These are phyloP conservation scores for Umbelopsis ramanniana DNA, from an alignment of 192 early-diverging fungal genomes.

Conservation along the genomic window DNA sequence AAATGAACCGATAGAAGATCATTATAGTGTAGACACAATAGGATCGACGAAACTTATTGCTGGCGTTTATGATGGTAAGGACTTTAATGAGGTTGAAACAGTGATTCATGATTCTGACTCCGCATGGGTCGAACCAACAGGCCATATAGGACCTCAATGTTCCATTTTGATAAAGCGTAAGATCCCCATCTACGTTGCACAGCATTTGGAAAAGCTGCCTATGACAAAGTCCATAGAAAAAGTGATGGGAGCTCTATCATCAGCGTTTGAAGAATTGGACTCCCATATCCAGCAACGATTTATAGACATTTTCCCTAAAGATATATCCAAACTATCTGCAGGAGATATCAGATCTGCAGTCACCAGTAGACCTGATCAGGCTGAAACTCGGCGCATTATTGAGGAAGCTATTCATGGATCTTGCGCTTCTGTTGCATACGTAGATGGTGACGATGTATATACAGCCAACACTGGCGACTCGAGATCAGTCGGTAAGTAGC, in stretches of 20 bases:
- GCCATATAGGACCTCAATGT: conserved; percentile 55
- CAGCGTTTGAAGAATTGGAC: conserved; percentile 53
- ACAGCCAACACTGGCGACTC: conserved; percentile 60
- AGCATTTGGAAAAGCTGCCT: conserved; percentile 41
- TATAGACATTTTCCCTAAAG: conserved; percentile 43
- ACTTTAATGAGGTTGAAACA: background rate
- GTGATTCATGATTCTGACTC: background rate
- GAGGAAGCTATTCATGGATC: conserved; percentile 52
- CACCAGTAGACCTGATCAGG: conserved; percentile 28
- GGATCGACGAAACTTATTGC: conserved; percentile 47
- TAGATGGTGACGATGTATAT: conserved; percentile 54
- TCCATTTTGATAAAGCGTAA: conserved; percentile 49
- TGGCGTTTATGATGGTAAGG: conserved; percentile 58
- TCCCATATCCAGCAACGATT: conserved; percentile 46
- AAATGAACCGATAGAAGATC: conserved; percentile 59
- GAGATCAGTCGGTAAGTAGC: conserved; percentile 50
- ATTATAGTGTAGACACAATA: conserved; percentile 44
- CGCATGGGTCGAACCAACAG: background rate
- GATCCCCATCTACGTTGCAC: conserved; percentile 49
- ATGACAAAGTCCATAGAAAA: conserved; percentile 37
- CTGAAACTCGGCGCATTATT: conserved; percentile 37
- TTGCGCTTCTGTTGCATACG: conserved; percentile 58
- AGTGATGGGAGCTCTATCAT: conserved; percentile 44
- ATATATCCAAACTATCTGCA: conserved; percentile 43
- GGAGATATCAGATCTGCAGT: conserved; percentile 24